Conservation (phyloP, 2,329 filamentous ascomycete species). For the Ophidiomyces ophidiicola region DNA sequence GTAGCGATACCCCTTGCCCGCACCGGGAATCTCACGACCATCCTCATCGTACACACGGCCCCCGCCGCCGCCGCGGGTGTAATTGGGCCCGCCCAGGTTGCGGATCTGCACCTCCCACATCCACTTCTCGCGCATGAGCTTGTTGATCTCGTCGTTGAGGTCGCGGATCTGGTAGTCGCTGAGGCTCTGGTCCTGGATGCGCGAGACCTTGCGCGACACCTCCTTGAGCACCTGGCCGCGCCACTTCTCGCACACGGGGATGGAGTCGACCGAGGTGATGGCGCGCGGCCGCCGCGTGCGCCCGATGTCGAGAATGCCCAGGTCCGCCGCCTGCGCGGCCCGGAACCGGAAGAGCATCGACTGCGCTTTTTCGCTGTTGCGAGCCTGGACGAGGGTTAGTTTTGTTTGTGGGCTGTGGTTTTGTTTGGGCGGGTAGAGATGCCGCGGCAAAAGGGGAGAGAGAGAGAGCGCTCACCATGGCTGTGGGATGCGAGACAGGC, state of each 20-base stretch:
- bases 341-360: conserved; percentile 99
- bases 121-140: conserved; percentile 96
- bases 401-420: neutral
- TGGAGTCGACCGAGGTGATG: conserved; percentile 73
- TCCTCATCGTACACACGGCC: conserved; percentile 66
- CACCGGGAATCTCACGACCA: conserved; percentile 55
- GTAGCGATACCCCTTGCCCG: conserved; percentile 85
- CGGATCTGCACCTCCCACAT: conserved; percentile 98
- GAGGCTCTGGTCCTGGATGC: conserved; percentile 84
- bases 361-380: conserved; percentile 96
- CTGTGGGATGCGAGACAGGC: too few species aligned
- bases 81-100: conserved; percentile 92
- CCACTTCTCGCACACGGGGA: conserved; percentile 92
- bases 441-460: conserved; percentile 9
- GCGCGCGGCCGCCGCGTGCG: conserved; percentile 80
- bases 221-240: conserved; percentile 94
- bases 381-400: conserved; percentile 51
- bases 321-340: conserved; percentile 87
- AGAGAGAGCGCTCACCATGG: too few species aligned
- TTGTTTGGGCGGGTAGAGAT: neutral
- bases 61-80: conserved; percentile 63
- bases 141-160: conserved; percentile 98
- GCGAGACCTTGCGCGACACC: conserved; percentile 89
- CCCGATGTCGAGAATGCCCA: conserved; percentile 88
- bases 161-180: conserved; percentile 96